Evolutionary conservation across 2,329 filamentous ascomycete species (phyloP).

Genomic region (Cladosporium austrohemisphaericum): DNA sequence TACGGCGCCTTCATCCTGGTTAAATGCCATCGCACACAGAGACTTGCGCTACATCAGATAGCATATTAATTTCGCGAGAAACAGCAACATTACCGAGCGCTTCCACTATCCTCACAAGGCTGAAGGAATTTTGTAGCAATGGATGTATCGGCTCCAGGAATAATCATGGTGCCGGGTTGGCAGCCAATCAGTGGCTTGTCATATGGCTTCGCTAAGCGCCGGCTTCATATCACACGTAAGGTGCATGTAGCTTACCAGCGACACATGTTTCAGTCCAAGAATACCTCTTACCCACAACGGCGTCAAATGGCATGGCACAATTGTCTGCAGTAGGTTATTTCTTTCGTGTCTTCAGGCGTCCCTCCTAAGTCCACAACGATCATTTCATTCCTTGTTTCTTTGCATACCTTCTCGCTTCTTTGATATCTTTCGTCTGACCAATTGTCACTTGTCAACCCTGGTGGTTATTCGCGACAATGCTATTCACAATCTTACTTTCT

Average conservation of each 20-base stretch:
- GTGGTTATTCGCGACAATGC: neutral
- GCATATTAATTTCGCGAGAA: too few relatives aligned
- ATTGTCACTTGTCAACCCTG: too few relatives aligned
- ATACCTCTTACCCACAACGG: neutral
- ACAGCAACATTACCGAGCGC: too few relatives aligned
- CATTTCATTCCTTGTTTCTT: neutral
- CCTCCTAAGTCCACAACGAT: too few relatives aligned
- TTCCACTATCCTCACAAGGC: neutral
- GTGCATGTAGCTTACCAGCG: neutral
- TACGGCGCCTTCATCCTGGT: too few relatives aligned
- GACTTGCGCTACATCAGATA: too few relatives aligned
- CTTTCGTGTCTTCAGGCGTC: too few relatives aligned
- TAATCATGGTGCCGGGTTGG: neutral
- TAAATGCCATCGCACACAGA: too few relatives aligned
- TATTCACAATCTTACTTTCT: neutral
- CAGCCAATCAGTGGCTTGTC: neutral
- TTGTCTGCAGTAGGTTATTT: neutral
- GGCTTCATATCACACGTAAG: neutral
- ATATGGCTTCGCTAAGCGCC: conserved; percentile 2
- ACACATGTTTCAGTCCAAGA: neutral
- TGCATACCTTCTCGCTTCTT: neutral
- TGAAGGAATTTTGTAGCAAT: neutral
- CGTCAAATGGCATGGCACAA: neutral
- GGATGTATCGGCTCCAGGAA: neutral
- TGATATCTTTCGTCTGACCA: too few relatives aligned